Percentiles rank a stretch among this genome's conserved stretches.
Evolutionary conservation across 2,329 filamentous ascomycete genomes (phyloP).

Genomic region (Claviceps monticola): DNA sequence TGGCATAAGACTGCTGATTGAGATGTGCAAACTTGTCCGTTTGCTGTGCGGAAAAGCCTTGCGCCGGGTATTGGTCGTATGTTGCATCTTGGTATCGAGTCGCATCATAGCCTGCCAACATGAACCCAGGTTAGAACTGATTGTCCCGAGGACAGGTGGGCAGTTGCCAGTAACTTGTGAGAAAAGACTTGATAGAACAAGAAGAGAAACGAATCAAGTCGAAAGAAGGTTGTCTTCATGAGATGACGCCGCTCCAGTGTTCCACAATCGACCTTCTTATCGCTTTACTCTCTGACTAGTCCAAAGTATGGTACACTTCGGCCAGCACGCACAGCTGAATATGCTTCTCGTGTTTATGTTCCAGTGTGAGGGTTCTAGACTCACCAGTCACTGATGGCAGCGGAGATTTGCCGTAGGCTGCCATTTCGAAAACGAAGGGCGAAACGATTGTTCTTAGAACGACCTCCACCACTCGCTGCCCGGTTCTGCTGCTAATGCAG

Average conservation of each 20-base stretch:
- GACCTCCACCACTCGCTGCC: constrained; percentile 39
- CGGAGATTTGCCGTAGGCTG: constrained; percentile 60
- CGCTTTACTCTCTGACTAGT: background rate
- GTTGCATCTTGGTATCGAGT: constrained; percentile 45
- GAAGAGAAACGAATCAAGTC: background rate
- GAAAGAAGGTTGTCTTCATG: background rate
- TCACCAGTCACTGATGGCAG: constrained; percentile 69
- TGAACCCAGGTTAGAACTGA: constrained; percentile 10
- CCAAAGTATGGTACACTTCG: background rate
- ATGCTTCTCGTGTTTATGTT: background rate
- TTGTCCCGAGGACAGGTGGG: background rate
- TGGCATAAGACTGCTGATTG: constrained; percentile 41
- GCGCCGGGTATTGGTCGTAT: constrained; percentile 38
- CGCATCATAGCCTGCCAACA: constrained; percentile 39
- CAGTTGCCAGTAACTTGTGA: background rate
- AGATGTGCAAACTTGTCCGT: constrained; percentile 38
- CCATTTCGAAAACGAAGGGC: constrained; percentile 25
- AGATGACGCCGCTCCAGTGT: background rate
- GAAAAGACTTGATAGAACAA: background rate
- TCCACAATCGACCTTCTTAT: background rate
- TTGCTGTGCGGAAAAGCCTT: constrained; percentile 31
- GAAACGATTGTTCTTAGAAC: constrained; percentile 41
- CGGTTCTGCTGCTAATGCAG: constrained; percentile 19
- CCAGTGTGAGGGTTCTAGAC: constrained; percentile 24
- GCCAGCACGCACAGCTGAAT: background rate